A percentile compares a stretch with the other conserved stretches of the same genome.
These are phyloP conservation scores for Aspergillus carlsbadensis DNA, from an alignment of 495 filamentous ascomycete genomes.

Conservation along the genomic window DNA sequence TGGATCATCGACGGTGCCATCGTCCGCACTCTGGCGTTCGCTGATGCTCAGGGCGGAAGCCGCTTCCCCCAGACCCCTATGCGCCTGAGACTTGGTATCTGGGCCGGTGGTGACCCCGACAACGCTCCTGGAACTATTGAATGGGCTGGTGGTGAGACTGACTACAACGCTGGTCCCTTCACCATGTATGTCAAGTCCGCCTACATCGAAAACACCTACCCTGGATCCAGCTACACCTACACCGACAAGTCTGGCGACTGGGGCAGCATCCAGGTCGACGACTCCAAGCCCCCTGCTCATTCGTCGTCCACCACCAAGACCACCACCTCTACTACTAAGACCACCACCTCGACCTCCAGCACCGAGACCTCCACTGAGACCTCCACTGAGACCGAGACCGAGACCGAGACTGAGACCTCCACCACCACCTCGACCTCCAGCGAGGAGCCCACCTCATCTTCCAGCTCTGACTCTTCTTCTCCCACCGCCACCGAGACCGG, in stretches of 20 bases:
- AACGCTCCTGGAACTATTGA: slow-evolving; percentile 57
- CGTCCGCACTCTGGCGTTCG: slow-evolving; percentile 65
- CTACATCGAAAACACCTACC: slow-evolving; percentile 38
- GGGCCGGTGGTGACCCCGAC: slow-evolving; percentile 75
- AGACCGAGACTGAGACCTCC: not conserved
- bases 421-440: not conserved
- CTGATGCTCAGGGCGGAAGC: slow-evolving; percentile 59
- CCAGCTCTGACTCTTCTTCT: not conserved
- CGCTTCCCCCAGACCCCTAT: slow-evolving; percentile 92
- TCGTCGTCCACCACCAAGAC: slow-evolving; percentile 5
- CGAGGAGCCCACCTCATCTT: not conserved
- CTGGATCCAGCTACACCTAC: slow-evolving; percentile 36
- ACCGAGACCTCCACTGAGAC: not conserved
- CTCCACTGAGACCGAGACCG: not conserved
- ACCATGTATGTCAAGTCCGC: slow-evolving; percentile 63
- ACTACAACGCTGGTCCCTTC: slow-evolving; percentile 66
- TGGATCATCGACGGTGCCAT: slow-evolving; percentile 78
- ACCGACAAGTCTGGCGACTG: slow-evolving; percentile 36
- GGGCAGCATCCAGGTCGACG: slow-evolving; percentile 34
- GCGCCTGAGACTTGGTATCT: slow-evolving; percentile 77
- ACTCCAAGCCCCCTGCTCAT: slow-evolving; percentile 9
- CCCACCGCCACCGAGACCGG: not conserved
- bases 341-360: slow-evolving; percentile 10
- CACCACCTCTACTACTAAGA: slow-evolving; percentile 7
- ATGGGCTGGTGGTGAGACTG: slow-evolving; percentile 74